These are phyloP conservation scores for Panellus pusillus DNA, from an alignment of 768 basidiomycete species.

Conservation along the genomic window DNA sequence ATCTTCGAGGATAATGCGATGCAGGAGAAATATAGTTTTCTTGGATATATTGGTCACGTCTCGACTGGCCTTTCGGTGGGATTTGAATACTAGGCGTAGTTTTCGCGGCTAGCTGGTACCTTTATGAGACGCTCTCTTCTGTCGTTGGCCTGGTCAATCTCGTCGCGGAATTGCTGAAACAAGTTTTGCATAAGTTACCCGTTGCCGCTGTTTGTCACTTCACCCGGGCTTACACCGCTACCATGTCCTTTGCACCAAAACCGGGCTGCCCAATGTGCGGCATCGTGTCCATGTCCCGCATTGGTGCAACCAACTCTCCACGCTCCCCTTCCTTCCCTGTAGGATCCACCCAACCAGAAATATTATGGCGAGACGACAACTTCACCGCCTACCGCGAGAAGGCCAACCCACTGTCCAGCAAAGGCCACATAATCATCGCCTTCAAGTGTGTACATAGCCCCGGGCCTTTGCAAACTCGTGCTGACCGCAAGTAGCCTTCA, in stretches of 20 bases:
- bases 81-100: not conserved
- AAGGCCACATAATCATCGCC: slow-evolving; percentile 68
- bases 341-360: slow-evolving; percentile 52
- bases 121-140: slow-evolving; percentile 90
- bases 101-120: slow-evolving; percentile 34
- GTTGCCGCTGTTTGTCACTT: no score
- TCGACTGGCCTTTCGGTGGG: slow-evolving; percentile 62
- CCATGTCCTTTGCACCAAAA: slow-evolving; percentile 57
- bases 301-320: slow-evolving; percentile 43
- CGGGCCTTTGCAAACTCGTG: not conserved
- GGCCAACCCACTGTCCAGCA: slow-evolving; percentile 68
- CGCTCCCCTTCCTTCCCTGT: slow-evolving; percentile 46
- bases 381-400: slow-evolving; percentile 75
- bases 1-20: slow-evolving; percentile 56
- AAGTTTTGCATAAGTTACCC: no score
- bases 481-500: slow-evolving; percentile 52
- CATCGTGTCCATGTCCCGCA: slow-evolving; percentile 59
- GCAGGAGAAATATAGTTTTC: slow-evolving; percentile 90
- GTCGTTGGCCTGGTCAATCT: slow-evolving; percentile 85
- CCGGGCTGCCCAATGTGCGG: slow-evolving; percentile 77
- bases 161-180: slow-evolving; percentile 66
- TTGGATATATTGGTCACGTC: slow-evolving; percentile 92
- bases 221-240: no score
- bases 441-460: slow-evolving; percentile 62
- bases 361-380: slow-evolving; percentile 76